phyloP scores from a whole-genome alignment of 1,139 yeast genomes.

The Pichia sp. region DNA sequence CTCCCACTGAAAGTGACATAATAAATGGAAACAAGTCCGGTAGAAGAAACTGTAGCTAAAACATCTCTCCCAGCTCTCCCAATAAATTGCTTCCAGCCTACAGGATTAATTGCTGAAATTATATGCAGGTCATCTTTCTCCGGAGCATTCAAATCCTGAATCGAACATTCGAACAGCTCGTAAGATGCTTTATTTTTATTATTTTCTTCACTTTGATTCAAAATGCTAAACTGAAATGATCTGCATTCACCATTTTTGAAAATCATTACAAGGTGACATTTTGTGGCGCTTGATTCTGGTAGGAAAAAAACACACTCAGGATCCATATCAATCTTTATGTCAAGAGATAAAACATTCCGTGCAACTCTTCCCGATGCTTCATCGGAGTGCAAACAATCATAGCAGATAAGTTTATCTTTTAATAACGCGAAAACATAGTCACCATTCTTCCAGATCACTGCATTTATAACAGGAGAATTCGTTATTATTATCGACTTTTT shows the following conservation, averaged over 20 bases:
- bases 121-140: constrained; percentile 37
- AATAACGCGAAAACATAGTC: constrained; percentile 45
- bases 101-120: constrained; percentile 65
- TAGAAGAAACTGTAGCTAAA: constrained; percentile 51
- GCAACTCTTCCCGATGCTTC: constrained; percentile 20
- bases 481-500: constrained; percentile 31
- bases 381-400: constrained; percentile 48
- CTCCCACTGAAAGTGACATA: constrained; percentile 32
- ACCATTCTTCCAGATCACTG: constrained; percentile 54
- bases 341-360: constrained; percentile 17
- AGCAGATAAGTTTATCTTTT: constrained; percentile 46
- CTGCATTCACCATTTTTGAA: constrained; percentile 29
- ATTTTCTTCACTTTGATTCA: constrained; percentile 14
- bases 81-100: constrained; percentile 44
- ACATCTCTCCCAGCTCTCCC: constrained; percentile 47
- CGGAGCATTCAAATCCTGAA: constrained; percentile 27
- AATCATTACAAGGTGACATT: constrained; percentile 44
- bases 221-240: constrained; percentile 27
- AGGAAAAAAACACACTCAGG: constrained; percentile 44
- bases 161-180: constrained; percentile 26
- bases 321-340: constrained; percentile 19
- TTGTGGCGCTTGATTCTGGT: constrained; percentile 40
- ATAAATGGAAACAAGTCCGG: constrained; percentile 54
- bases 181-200: constrained; percentile 15
- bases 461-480: constrained; percentile 41